Percentiles rank a stretch among this genome's conserved stretches.
These are phyloP conservation scores for Grosmannia penicillata DNA, from an alignment of 2,329 filamentous ascomycete genomes.

Conservation along the genomic window DNA sequence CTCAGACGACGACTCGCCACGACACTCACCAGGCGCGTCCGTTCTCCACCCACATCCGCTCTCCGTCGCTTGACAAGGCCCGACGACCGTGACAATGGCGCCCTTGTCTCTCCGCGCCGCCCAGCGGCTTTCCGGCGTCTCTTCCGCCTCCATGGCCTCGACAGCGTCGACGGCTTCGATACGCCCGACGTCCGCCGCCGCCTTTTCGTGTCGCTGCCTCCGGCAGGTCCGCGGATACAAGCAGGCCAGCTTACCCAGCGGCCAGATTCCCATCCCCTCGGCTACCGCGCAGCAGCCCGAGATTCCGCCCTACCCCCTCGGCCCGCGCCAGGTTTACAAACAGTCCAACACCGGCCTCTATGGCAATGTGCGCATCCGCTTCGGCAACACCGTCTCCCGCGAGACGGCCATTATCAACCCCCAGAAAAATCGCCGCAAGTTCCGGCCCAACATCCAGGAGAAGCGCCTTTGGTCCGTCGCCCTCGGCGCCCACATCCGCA, in stretches of 20 bases:
- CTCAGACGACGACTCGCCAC: constrained; percentile 27
- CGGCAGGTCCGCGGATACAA: constrained; percentile 12
- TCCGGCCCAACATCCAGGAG: constrained; percentile 60
- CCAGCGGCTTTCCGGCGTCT: neutral
- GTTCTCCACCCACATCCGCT: too few species aligned
- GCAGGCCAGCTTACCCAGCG: constrained; percentile 11
- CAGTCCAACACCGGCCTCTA: constrained; percentile 66
- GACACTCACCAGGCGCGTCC: too few species aligned
- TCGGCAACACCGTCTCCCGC: constrained; percentile 62
- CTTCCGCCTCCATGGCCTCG: constrained; percentile 13
- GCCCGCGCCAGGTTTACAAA: constrained; percentile 56
- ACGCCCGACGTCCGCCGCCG: neutral
- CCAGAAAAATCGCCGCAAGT: constrained; percentile 52
- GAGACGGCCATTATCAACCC: constrained; percentile 37
- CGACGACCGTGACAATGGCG: neutral
- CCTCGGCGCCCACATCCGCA: constrained; percentile 47
- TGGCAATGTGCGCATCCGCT: constrained; percentile 55
- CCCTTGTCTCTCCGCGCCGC: neutral
- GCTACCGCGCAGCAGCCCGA: constrained; percentile 24
- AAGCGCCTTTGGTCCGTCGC: constrained; percentile 53
- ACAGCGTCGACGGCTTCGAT: neutral
- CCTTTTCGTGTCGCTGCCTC: too few species aligned
- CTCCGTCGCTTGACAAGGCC: too few species aligned
- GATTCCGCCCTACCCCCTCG: constrained; percentile 57
- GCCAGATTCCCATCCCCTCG: constrained; percentile 25